phyloP scores from a whole-genome alignment of 2,329 filamentous ascomycete genomes.

The Aspergillus pseudoglaucus region DNA sequence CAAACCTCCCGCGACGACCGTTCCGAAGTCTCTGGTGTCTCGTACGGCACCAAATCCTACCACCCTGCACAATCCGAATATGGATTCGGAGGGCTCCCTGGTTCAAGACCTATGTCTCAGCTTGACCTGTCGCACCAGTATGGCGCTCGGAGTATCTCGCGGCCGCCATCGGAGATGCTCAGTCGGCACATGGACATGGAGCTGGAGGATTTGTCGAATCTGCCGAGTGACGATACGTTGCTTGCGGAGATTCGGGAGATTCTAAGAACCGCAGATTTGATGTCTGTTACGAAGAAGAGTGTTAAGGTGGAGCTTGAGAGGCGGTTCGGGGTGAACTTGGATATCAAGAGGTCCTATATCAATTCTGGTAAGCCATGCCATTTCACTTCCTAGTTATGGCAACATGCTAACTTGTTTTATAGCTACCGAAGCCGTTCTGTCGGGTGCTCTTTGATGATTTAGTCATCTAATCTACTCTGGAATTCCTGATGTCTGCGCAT shows the following conservation, averaged over 20 bases:
- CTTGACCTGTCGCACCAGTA: constrained; percentile 42
- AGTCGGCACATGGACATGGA: constrained; percentile 63
- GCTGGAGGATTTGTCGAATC: constrained; percentile 64
- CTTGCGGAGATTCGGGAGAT: constrained; percentile 94
- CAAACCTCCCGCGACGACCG: constrained; percentile 77
- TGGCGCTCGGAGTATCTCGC: constrained; percentile 53
- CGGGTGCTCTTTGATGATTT: constrained; percentile 58
- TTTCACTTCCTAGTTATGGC: constrained; percentile 6
- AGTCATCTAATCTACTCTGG: not conserved
- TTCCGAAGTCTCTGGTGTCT: constrained; percentile 88
- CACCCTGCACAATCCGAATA: constrained; percentile 63
- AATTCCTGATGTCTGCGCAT: not conserved
- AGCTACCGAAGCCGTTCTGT: constrained; percentile 73
- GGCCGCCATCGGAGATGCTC: constrained; percentile 67
- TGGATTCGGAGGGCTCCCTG: constrained; percentile 47
- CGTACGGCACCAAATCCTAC: constrained; percentile 80
- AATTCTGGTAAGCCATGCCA: constrained; percentile 65
- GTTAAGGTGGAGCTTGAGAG: constrained; percentile 90
- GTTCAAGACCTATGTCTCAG: constrained; percentile 55
- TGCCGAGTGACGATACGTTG: constrained; percentile 84
- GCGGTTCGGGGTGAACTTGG: constrained; percentile 78
- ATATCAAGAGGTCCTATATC: constrained; percentile 87
- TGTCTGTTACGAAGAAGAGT: constrained; percentile 98
- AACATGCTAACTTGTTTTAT: constrained; percentile 29
- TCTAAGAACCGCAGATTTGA: constrained; percentile 81